Evolutionary conservation across 2,329 filamentous ascomycete species (phyloP).

Genomic region (Fusarium vanettenii): DNA sequence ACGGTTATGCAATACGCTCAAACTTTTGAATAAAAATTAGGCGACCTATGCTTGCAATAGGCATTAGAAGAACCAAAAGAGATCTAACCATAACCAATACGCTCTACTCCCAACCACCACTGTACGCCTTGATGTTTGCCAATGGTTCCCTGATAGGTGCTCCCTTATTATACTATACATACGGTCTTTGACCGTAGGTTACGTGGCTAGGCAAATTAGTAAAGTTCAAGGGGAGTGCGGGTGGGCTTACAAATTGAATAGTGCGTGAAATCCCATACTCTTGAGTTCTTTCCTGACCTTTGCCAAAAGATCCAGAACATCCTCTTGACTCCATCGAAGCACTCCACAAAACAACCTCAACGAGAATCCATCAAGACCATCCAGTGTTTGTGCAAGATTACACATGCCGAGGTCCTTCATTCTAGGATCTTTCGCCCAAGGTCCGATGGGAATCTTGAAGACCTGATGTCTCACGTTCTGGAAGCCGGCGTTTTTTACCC

Average conservation of each 20-base stretch:
- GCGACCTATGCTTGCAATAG: background rate
- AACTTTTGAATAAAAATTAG: background rate
- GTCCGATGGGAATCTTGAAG: slow-evolving; percentile 49
- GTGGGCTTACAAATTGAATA: slow-evolving; percentile 20
- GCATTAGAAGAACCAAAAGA: background rate
- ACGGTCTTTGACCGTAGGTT: slow-evolving; percentile 15
- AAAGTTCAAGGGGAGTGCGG: background rate
- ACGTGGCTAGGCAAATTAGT: slow-evolving; percentile 1
- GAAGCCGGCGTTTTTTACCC: slow-evolving; percentile 51
- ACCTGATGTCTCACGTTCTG: slow-evolving; percentile 45
- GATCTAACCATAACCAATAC: background rate
- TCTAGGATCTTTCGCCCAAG: slow-evolving; percentile 46
- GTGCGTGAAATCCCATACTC: background rate
- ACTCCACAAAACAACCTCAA: slow-evolving; percentile 13
- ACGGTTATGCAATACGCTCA: background rate
- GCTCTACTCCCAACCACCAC: background rate
- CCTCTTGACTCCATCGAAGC: slow-evolving; percentile 3
- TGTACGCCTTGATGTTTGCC: background rate
- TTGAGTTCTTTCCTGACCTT: slow-evolving; percentile 14
- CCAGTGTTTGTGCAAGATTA: slow-evolving; percentile 15
- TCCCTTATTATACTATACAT: background rate
- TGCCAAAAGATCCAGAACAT: slow-evolving; percentile 7
- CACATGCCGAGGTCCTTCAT: slow-evolving; percentile 48
- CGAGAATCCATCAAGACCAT: slow-evolving; percentile 15
- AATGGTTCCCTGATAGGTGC: background rate